Evolutionary conservation across 169 alveolate species (phyloP).

Genomic region (Fabrea salina): DNA sequence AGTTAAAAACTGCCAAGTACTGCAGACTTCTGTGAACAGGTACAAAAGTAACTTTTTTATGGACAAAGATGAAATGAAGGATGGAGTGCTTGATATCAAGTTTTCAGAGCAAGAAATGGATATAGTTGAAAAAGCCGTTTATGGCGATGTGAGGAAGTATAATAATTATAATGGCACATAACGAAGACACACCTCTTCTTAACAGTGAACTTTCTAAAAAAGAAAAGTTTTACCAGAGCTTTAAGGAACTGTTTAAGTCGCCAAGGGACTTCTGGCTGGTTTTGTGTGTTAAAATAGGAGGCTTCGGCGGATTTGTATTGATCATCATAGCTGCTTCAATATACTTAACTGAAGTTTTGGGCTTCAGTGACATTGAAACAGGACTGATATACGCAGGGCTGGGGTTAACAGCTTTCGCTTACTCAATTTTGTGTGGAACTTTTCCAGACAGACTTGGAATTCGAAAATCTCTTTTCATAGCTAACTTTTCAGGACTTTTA

Average conservation of each 20-base stretch:
- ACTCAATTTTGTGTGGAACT: not conserved
- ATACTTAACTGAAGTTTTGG: constrained; percentile 13
- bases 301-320: not conserved
- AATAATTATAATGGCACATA: no score
- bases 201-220: not conserved
- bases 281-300: not conserved
- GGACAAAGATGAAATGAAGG: constrained; percentile 34
- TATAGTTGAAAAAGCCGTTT: constrained; percentile 32
- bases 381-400: constrained; percentile 11
- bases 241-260: not conserved
- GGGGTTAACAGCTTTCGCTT: not conserved
- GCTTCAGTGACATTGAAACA: not conserved
- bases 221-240: not conserved
- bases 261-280: constrained; percentile 3
- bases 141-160: constrained; percentile 31
- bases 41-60: constrained; percentile 44
- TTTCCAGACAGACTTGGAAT: not conserved
- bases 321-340: not conserved
- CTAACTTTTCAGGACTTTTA: not conserved
- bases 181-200: not conserved
- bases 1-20: constrained; percentile 68
- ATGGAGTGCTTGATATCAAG: not conserved
- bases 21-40: constrained; percentile 71
- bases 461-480: not conserved
- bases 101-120: constrained; percentile 31